Conservation (phyloP, 176 grass and related monocot species). For the Aegilops speltoides region DNA sequence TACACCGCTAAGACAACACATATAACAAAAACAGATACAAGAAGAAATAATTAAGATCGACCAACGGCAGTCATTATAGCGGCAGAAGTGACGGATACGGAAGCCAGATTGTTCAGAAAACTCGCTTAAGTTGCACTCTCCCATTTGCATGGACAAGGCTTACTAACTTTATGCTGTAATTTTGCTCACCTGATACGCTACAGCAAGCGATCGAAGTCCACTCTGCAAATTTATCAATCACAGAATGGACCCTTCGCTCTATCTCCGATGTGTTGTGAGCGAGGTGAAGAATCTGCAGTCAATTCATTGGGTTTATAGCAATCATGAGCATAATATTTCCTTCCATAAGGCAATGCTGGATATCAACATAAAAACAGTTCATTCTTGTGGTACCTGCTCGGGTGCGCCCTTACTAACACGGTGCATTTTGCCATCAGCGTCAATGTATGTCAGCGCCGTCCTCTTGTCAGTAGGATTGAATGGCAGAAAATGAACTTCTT, state of each 20-base stretch:
- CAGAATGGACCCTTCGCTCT: constrained; percentile 61
- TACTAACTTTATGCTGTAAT: neutral
- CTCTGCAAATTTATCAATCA: constrained; percentile 83
- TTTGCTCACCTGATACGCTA: constrained; percentile 59
- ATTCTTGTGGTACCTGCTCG: constrained; percentile 53
- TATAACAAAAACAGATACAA: neutral
- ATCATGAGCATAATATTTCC: neutral
- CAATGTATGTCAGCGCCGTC: constrained; percentile 69
- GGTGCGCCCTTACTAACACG: constrained; percentile 83
- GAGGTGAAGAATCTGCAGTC: constrained; percentile 65
- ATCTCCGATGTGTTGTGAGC: constrained; percentile 66
- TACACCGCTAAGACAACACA: neutral
- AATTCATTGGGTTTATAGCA: neutral
- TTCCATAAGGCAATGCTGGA: neutral
- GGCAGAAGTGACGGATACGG: neutral
- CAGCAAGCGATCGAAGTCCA: constrained; percentile 80
- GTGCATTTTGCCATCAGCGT: constrained; percentile 56
- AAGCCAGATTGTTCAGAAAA: neutral
- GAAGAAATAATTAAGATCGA: neutral
- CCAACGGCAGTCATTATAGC: neutral
- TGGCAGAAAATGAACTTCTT: constrained; percentile 80
- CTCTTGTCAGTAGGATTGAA: constrained; percentile 89
- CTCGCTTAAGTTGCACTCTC: neutral
- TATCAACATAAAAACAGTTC: neutral
- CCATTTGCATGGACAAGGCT: neutral